Conservation (phyloP, 129 eudicot species). For the Erigeron canadensis region DNA sequence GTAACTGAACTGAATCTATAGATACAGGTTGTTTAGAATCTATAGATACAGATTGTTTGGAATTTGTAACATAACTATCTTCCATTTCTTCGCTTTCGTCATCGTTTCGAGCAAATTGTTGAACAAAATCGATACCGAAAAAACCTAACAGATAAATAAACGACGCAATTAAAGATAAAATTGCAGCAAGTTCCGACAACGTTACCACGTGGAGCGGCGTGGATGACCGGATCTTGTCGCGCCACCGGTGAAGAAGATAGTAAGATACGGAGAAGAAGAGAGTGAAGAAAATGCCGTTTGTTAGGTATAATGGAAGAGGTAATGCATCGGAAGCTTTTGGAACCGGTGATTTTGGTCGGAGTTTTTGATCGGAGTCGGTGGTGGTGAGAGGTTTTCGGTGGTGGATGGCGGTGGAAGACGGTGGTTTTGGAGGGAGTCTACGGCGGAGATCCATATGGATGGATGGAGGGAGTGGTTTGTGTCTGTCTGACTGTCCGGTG, state of each 20-base stretch:
- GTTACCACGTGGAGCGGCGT: conserved; percentile 58
- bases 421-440: conserved; percentile 22
- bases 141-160: conserved; percentile 58
- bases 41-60: not conserved
- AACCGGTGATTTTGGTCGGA: conserved; percentile 27
- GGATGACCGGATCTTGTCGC: conserved; percentile 62
- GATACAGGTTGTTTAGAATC: conserved; percentile 11
- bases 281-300: conserved; percentile 67
- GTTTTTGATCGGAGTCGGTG: conserved; percentile 1
- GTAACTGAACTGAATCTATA: not conserved
- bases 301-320: conserved; percentile 62
- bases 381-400: conserved; percentile 10
- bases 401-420: conserved; percentile 11
- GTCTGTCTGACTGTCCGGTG: too few species aligned
- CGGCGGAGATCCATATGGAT: conserved; percentile 46
- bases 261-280: conserved; percentile 63
- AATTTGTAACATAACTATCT: not conserved
- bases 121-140: conserved; percentile 71
- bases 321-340: conserved; percentile 77
- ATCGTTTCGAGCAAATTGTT: conserved; percentile 35
- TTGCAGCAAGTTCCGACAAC: conserved; percentile 50
- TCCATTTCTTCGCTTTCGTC: conserved; percentile 19
- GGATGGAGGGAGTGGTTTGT: conserved; percentile 2
- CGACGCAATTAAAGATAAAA: conserved; percentile 49
- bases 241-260: conserved; percentile 66